Evolutionary conservation across 768 basidiomycete genomes (phyloP).

Genomic region (Leucosporidium creatinivorum): DNA sequence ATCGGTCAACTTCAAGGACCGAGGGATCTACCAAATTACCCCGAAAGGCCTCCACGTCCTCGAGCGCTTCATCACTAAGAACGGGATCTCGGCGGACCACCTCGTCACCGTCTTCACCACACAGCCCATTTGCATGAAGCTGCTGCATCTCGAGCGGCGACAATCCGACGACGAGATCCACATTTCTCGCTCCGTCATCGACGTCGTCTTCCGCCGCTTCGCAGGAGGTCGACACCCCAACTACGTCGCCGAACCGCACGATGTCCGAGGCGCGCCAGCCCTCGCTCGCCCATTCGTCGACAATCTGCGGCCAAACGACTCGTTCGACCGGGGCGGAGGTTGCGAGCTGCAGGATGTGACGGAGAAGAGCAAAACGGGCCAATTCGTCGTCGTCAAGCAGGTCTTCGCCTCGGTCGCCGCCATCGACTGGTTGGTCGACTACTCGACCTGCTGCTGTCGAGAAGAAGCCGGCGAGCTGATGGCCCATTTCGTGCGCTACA

Average conservation of each 20-base stretch:
- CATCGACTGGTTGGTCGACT: conserved; percentile 95
- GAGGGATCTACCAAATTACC: conserved; percentile 89
- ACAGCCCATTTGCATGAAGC: conserved; percentile 94
- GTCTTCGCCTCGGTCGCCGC: conserved; percentile 82
- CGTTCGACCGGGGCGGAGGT: conserved; percentile 42
- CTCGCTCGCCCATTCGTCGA: conserved; percentile 33
- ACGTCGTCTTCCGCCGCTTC: conserved; percentile 91
- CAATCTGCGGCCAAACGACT: conserved; percentile 28
- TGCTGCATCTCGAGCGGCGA: conserved; percentile 90
- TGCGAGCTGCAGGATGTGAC: conserved; percentile 45
- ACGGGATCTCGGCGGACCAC: conserved; percentile 92
- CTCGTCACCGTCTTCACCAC: conserved; percentile 79
- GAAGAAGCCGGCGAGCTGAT: conserved; percentile 98
- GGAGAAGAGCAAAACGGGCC: conserved; percentile 37
- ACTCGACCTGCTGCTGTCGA: conserved; percentile 86
- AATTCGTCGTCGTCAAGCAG: conserved; percentile 51
- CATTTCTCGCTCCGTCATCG: conserved; percentile 85
- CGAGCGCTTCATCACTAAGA: conserved; percentile 99
- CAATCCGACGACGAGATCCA: conserved; percentile 94
- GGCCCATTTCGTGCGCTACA: conserved; percentile 93
- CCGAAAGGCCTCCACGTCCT: conserved; percentile 97
- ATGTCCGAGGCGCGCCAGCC: conserved; percentile 65
- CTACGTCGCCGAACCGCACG: conserved; percentile 57
- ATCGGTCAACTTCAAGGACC: conserved; percentile 90
- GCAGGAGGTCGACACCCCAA: conserved; percentile 69